phyloP scores from a whole-genome alignment of 495 filamentous ascomycete genomes.

The Aspergillus bertholletiae region DNA sequence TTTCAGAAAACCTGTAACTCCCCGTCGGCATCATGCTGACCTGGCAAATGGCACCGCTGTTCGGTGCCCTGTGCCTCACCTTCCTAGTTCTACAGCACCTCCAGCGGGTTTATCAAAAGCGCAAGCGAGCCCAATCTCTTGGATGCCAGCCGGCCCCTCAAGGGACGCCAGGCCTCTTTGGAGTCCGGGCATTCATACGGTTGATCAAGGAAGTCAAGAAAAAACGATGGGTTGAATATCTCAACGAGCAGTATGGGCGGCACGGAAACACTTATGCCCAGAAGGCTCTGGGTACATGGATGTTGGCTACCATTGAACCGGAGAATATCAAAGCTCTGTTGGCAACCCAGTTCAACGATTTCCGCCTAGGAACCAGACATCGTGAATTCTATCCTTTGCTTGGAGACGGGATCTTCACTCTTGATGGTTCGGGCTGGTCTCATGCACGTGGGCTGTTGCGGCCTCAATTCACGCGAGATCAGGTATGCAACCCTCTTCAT shows the following conservation, averaged over 20 bases:
- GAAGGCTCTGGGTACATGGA: constrained; percentile 17
- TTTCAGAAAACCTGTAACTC: too few relatives aligned
- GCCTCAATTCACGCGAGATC: constrained; percentile 50
- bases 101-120: constrained; percentile 21
- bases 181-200: constrained; percentile 28
- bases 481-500: constrained; percentile 24
- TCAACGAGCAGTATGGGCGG: constrained; percentile 24
- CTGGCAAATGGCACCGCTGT: constrained; percentile 13
- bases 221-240: constrained; percentile 33
- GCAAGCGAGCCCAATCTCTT: constrained; percentile 30
- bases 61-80: constrained; percentile 17
- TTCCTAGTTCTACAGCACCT: constrained; percentile 26
- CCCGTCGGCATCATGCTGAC: constrained; percentile 20
- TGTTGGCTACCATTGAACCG: constrained; percentile 63
- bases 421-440: constrained; percentile 65
- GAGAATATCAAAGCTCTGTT: constrained; percentile 86
- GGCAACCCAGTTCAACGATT: constrained; percentile 75
- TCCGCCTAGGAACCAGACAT: constrained; percentile 44
- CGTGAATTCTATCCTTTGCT: constrained; percentile 47
- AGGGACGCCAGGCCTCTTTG: constrained; percentile 23
- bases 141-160: constrained; percentile 29
- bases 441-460: constrained; percentile 52
- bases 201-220: constrained; percentile 27
- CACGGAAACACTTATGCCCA: constrained; percentile 37
- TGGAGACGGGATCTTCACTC: constrained; percentile 64